Evolutionary conservation across 2,329 filamentous ascomycete species (phyloP), one percentile per base, ranked within the genome.

Genomic region (Ophiostoma piceae): DNA sequence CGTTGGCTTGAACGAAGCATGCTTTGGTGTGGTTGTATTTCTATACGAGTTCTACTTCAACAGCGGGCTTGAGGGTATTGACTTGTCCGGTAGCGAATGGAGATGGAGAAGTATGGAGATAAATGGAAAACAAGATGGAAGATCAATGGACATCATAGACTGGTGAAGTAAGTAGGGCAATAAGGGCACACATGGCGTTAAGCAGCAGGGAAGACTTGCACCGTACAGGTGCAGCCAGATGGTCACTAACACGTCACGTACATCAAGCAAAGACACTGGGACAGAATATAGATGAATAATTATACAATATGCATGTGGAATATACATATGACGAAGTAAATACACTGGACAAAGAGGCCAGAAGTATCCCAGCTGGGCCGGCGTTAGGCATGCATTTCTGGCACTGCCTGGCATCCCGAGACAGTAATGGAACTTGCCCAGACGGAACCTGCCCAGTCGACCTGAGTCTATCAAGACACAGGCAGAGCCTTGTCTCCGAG

Each of bases 271-370:
- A 22, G 11, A 16, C 57, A 62, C 57, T 62, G 57, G 57, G 57
- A 29, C 67, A 43, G 54, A 67, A 68, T 68, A 67, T 68, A 70
- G 69, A 68, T 71, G 70, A 54, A 54, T 73, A 70, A 37, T 64
- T 69, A 70, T 70, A 69, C 64, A 71, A 57, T 73, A 73, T 73
- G 71, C 72, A 73, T 71, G 72, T 37, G 68, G 65, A 71, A 68
- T 70, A 71, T 72, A 72, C 69, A 72, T 47, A 69, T 60, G 19
- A 62, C 66, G 57, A 62, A 62, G 26, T 62, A 62, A 62, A 62
- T 62, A 35, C 57, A 62, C 57, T 62, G 57, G 14, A 62, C 26
- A 62, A 62, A 32, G 51, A 57, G 37, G 22, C 26, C 29, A 47
- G 14, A 68, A 26, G 51, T 12, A 26, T 62, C 26, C 22, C n/a